A percentile compares a stretch with the other conserved stretches of the same genome.
Evolutionary conservation across 805 yeast genomes (phyloP).

Genomic region (Lachancea meyersii): DNA sequence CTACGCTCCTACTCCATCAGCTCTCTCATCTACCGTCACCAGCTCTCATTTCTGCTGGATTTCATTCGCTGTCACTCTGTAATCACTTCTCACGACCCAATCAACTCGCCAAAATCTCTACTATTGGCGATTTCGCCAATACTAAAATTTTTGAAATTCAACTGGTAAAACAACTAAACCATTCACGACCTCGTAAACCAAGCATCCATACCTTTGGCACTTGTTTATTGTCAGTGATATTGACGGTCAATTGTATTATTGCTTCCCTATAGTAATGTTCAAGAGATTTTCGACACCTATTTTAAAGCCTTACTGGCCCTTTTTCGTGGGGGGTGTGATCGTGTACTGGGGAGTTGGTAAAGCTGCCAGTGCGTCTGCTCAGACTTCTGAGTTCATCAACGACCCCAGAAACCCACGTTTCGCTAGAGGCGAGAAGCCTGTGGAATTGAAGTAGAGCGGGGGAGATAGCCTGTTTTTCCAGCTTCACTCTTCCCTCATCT

Average conservation of each 20-base stretch:
- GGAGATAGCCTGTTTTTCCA: background rate
- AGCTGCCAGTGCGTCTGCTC: conserved; percentile 60
- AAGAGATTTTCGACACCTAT: conserved; percentile 42
- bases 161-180: background rate
- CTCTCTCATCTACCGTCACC: too few species aligned
- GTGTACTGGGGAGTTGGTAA: conserved; percentile 67
- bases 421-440: conserved; percentile 47
- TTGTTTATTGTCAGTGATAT: background rate
- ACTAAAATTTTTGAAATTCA: conserved; percentile 1
- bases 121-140: background rate
- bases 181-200: background rate
- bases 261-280: conserved; percentile 19
- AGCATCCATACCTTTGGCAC: background rate
- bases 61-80: background rate
- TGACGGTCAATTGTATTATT: background rate
- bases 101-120: background rate
- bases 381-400: conserved; percentile 76
- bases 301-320: conserved; percentile 78
- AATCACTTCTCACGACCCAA: conserved; percentile 1
- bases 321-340: conserved; percentile 73
- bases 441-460: conserved; percentile 29
- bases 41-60: too few species aligned
- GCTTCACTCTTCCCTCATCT: too few species aligned
- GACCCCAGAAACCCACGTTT: conserved; percentile 97
- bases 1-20: too few species aligned